Evolutionary conservation across 106 monocot genomes (phyloP).

Genomic region (Posidonia australis): DNA sequence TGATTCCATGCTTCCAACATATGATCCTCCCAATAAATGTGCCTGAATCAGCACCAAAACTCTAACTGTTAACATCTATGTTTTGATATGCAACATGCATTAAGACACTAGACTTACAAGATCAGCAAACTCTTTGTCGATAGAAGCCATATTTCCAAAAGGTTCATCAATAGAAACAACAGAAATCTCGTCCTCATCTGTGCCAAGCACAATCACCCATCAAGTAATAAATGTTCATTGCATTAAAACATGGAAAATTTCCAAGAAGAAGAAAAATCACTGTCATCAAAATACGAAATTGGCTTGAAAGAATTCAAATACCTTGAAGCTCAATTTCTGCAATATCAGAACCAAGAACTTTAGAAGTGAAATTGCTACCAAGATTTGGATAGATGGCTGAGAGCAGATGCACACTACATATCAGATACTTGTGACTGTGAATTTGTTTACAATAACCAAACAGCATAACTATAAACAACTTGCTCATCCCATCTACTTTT

Average conservation of each 20-base stretch:
- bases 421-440: slow-evolving; percentile 1
- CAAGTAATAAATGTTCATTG: not conserved
- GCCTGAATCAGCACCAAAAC: slow-evolving; percentile 25
- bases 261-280: not conserved
- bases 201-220: not conserved
- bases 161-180: slow-evolving; percentile 48
- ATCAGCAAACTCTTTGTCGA: slow-evolving; percentile 48
- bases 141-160: slow-evolving; percentile 30
- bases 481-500: not conserved
- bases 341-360: slow-evolving; percentile 24
- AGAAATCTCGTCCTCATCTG: slow-evolving; percentile 60
- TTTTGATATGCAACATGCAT: not conserved
- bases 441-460: not conserved
- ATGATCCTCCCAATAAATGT: slow-evolving; percentile 46
- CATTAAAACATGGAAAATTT: not conserved
- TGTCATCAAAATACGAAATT: not conserved
- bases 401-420: not conserved
- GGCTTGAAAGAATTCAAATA: slow-evolving; percentile 6
- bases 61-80: not conserved
- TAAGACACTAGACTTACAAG: slow-evolving; percentile 44
- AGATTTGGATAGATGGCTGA: slow-evolving; percentile 11
- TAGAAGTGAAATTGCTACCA: slow-evolving; percentile 15
- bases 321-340: slow-evolving; percentile 46
- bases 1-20: slow-evolving; percentile 31
- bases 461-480: not conserved